Conservation (phyloP, 345 rosid genomes). For the Eucalyptus polybractea region DNA sequence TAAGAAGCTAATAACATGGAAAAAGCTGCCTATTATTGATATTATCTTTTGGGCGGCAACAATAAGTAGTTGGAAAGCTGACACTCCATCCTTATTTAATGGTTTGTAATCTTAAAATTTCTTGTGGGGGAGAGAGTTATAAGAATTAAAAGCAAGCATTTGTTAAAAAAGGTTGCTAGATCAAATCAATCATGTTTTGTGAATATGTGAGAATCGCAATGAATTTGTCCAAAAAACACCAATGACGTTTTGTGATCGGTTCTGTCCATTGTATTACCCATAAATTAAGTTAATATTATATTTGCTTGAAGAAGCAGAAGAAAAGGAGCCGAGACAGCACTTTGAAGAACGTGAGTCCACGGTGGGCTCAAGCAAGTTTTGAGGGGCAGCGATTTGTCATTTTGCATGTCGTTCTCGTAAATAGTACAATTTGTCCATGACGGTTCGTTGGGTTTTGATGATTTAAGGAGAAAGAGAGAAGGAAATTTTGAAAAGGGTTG, state of each 20-base stretch:
- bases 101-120: background rate
- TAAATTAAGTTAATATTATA: background rate
- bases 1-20: background rate
- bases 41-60: background rate
- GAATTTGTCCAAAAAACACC: fast-evolving
- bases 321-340: background rate
- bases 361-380: background rate
- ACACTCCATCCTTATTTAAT: background rate
- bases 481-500: too few species aligned
- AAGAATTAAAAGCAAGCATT: background rate
- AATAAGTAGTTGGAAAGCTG: background rate
- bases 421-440: background rate
- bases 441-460: too few species aligned
- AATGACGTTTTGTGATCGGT: background rate
- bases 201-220: background rate
- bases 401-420: background rate
- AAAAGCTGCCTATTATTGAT: background rate
- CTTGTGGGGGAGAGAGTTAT: background rate
- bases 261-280: background rate
- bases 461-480: too few species aligned
- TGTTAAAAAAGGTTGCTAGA: background rate
- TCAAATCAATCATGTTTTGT: background rate
- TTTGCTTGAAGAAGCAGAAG: background rate
- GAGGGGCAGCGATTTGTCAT: background rate
- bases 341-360: background rate